Evolutionary conservation across 129 eudicot genomes (phyloP).

Genomic region (Ambrosia trifida): DNA sequence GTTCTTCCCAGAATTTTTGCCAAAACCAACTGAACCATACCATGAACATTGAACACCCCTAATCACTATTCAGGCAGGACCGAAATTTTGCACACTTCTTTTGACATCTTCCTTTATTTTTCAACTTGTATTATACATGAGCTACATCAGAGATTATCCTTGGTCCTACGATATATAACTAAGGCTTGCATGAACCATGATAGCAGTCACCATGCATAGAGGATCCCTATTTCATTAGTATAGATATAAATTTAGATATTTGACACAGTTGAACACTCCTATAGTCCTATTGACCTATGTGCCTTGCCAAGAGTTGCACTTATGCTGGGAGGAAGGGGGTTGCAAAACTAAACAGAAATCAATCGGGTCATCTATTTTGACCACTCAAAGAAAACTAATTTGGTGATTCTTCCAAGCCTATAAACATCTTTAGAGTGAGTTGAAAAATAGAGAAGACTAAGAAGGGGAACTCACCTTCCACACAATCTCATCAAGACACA

Average conservation of each 20-base stretch:
- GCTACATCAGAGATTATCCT: not conserved
- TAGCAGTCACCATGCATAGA: not conserved
- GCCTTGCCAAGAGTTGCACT: not conserved
- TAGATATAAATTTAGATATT: not conserved
- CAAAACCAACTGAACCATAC: too few relatives aligned
- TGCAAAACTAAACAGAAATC: not conserved
- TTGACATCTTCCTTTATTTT: too few relatives aligned
- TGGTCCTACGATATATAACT: not conserved
- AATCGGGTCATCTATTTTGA: not conserved
- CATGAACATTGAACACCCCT: too few relatives aligned
- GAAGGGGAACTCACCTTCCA: constrained; percentile 63
- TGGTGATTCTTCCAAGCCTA: not conserved
- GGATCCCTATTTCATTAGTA: not conserved
- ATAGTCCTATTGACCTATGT: not conserved
- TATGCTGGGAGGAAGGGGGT: not conserved
- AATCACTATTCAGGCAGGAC: not conserved
- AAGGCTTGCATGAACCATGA: not conserved
- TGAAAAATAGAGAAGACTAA: constrained; percentile 14
- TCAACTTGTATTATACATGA: not conserved
- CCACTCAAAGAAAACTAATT: not conserved
- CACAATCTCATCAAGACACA: constrained; percentile 96
- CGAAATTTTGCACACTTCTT: not conserved
- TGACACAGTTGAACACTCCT: not conserved
- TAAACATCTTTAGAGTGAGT: constrained; percentile 1
- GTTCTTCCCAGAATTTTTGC: too few relatives aligned